Evolutionary conservation across 345 rosid genomes (phyloP).

Genomic region (Eutrema heterophyllum): DNA sequence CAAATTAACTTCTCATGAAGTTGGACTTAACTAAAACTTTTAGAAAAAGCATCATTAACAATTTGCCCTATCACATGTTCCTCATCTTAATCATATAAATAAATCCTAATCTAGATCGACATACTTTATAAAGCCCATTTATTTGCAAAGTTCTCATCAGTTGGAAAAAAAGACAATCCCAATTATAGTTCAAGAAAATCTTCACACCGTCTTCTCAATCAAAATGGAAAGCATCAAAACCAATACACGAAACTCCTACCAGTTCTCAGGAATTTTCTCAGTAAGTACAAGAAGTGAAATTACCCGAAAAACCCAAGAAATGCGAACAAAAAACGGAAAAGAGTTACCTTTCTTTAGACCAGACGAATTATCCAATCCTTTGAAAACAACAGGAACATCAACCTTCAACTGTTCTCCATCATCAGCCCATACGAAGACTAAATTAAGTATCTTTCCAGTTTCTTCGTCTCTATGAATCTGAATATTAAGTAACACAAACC

Average conservation of each 20-base stretch:
- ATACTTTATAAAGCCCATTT: no score
- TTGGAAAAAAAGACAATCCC: neutral
- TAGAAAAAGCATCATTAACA: no score
- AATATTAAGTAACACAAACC: neutral
- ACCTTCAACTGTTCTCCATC: conserved; percentile 69
- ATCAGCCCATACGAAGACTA: conserved; percentile 90
- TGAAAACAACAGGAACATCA: conserved; percentile 81
- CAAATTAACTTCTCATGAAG: no score
- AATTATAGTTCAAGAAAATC: neutral
- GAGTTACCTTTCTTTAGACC: conserved; percentile 75
- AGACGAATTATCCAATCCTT: conserved; percentile 69
- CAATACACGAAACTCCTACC: neutral
- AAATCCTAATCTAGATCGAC: no score
- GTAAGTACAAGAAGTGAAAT: no score
- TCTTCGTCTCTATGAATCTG: conserved; percentile 79
- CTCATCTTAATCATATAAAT: no score
- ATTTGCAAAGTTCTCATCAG: neutral
- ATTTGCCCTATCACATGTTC: no score
- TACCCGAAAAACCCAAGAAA: neutral
- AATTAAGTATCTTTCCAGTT: conserved; percentile 72
- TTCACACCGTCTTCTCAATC: no score
- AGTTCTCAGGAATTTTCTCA: no score
- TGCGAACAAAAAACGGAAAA: neutral
- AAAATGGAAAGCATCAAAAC: neutral
- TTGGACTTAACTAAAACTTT: no score